Base-by-base conservation (phyloP, 108 stramenopile genomes). In the Mediolabrus comicus region DNA sequence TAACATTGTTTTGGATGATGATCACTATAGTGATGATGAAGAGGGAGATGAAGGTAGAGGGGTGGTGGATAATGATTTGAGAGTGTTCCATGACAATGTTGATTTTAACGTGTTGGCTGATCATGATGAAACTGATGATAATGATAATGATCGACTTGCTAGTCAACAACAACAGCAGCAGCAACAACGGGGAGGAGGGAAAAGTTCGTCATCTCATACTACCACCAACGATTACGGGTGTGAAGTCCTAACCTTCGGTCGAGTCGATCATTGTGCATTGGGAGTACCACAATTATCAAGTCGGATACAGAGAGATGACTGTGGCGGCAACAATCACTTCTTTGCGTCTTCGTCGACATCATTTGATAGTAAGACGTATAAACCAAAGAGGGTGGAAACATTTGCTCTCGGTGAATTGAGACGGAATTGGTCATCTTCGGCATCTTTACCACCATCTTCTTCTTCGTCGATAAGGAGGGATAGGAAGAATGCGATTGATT, bases 241-340 rank as follows among this genome's bases (percentile, higher is more conserved):
- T 59, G 90, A 91, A 62, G 90, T 94, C 2, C 60, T 89, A 25
- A 91, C 90, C 0, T 94, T 94, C 73, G 92, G 92, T 19, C 75
- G 83, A 32, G 72, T 84, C 4, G 82, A 94, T 65, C 87, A 89
- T 38, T 83, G 77, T 55, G 92, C 90, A 4, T 35, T 91, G 39
- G 92, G 92, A 10, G 87, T 88, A 19, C 69, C 75, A 0, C 72
- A 74, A 32, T 74, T 74, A 63, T 25, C 46, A 24, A 31, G 79
- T 19, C 30, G 57, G 14, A 30, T 53, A 19, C 52, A 58, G 13
- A 30, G 38, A 16, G 70, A 26, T 10, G 53, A 59, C 41, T 17
- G 27, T n/a, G 59, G 54, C n/a, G 52, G 59, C 16, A 36, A 8
- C n/a, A n/a, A 53, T n/a, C 39, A 55, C 14, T 43, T 43, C 2